Evolutionary conservation across 1,284 basidiomycete species (phyloP).

Genomic region (Bondarzewia mesenterica): DNA sequence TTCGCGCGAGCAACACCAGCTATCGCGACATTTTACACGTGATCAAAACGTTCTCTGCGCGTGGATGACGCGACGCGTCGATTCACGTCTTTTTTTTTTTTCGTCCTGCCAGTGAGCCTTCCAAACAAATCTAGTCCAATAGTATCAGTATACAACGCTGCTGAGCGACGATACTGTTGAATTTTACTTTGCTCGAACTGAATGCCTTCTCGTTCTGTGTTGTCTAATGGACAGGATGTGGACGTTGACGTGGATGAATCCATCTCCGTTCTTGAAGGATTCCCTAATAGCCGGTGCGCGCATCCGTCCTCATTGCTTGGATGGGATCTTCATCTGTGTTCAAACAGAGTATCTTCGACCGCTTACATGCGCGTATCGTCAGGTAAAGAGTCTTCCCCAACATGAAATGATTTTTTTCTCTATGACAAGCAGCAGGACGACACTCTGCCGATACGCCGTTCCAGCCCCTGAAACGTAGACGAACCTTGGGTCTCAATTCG

Average conservation of each 20-base stretch:
- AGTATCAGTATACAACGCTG: too few relatives aligned
- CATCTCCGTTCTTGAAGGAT: constrained; percentile 1
- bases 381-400: neutral
- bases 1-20: neutral
- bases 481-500: constrained; percentile 42
- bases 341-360: constrained; percentile 2
- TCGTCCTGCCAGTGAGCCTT: too few relatives aligned
- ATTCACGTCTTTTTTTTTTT: too few relatives aligned
- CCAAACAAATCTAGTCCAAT: too few relatives aligned
- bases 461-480: constrained; percentile 33
- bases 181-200: neutral
- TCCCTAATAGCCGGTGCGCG: constrained; percentile 6
- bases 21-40: neutral
- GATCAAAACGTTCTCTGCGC: neutral
- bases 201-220: neutral
- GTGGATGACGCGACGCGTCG: neutral
- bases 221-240: neutral
- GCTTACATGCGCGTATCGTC: neutral
- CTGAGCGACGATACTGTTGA: too few relatives aligned
- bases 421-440: neutral
- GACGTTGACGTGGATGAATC: neutral
- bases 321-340: too few relatives aligned
- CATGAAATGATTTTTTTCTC: neutral
- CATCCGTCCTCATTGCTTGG: neutral
- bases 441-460: neutral